Evolutionary conservation across 495 filamentous ascomycete genomes (phyloP).

Genomic region (Evernia prunastri): DNA sequence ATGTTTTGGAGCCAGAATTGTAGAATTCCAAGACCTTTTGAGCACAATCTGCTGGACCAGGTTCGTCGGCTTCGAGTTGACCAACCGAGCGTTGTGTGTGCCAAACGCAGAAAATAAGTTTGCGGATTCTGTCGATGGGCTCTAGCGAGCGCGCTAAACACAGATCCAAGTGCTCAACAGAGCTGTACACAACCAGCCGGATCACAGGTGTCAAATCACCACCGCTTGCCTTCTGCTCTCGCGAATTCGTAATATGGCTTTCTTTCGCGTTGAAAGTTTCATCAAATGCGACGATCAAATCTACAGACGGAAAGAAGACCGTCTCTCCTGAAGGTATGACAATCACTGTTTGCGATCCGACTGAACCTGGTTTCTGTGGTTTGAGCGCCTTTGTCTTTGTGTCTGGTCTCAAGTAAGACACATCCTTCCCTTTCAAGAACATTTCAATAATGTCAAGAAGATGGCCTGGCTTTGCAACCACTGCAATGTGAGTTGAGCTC

Average conservation of each 20-base stretch:
- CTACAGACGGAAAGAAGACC: conserved; percentile 37
- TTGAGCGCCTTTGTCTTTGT: conserved; percentile 33
- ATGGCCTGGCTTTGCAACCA: conserved; percentile 40
- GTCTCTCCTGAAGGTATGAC: conserved; percentile 41
- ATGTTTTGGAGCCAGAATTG: conserved; percentile 33
- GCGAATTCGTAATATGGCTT: conserved; percentile 37
- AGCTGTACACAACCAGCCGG: conserved; percentile 46
- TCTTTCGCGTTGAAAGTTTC: conserved; percentile 40
- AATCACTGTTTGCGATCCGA: conserved; percentile 37
- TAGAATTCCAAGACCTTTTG: conserved; percentile 39
- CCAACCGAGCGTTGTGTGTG: conserved; percentile 42
- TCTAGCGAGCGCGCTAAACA: conserved; percentile 41
- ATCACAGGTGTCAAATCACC: conserved; percentile 44
- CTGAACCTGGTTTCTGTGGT: conserved; percentile 32
- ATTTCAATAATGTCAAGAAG: conserved; percentile 45
- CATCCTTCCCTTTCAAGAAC: conserved; percentile 45
- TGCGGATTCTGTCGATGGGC: conserved; percentile 34
- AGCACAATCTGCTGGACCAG: conserved; percentile 40
- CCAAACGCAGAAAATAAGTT: conserved; percentile 37
- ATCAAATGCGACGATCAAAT: conserved; percentile 50
- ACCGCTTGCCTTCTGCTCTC: conserved; percentile 39
- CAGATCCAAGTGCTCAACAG: conserved; percentile 51
- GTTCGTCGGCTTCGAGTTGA: conserved; percentile 43
- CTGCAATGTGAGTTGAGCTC: conserved; percentile 41
- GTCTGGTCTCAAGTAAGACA: conserved; percentile 40